phyloP scores from a whole-genome alignment of 371 early-diverging fungal species.

The Sporodiniella umbellata region DNA sequence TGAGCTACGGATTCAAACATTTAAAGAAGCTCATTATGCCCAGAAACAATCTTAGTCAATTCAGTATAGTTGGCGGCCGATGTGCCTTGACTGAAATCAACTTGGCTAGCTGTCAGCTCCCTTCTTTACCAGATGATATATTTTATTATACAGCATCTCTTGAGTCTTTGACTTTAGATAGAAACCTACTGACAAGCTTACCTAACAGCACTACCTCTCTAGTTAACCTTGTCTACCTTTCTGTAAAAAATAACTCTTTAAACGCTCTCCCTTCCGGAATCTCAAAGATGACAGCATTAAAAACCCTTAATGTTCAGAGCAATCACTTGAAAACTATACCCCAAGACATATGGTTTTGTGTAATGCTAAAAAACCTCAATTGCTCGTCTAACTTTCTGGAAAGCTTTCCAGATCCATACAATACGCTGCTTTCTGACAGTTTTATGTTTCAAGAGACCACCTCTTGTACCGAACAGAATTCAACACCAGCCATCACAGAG shows the following conservation, averaged over 20 bases:
- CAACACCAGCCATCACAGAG: not conserved
- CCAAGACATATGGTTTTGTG: constrained; percentile 80
- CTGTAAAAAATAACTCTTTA: constrained; percentile 74
- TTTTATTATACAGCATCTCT: constrained; percentile 57
- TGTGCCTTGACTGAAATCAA: constrained; percentile 49
- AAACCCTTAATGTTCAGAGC: constrained; percentile 34
- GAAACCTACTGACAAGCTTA: constrained; percentile 70
- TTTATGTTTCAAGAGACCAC: no score
- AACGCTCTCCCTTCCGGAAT: constrained; percentile 37
- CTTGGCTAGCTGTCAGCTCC: constrained; percentile 69
- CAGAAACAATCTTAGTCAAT: constrained; percentile 60
- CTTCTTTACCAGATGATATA: constrained; percentile 60
- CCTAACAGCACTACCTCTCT: constrained; percentile 63
- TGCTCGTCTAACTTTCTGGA: constrained; percentile 74
- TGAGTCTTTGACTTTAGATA: constrained; percentile 61
- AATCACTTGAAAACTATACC: constrained; percentile 76
- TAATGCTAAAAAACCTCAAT: constrained; percentile 61
- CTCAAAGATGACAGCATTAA: constrained; percentile 26
- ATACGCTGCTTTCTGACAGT: not conserved
- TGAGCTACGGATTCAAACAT: constrained; percentile 39
- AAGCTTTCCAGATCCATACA: constrained; percentile 30
- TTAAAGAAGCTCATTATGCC: constrained; percentile 41
- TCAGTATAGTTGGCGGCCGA: constrained; percentile 19
- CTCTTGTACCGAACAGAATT: not conserved
- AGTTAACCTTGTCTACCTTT: constrained; percentile 51